Percentiles rank a stretch among this genome's conserved stretches.
Conservation (phyloP, 2,329 filamentous ascomycete genomes). For the Chrysoporthe austroafricana region DNA sequence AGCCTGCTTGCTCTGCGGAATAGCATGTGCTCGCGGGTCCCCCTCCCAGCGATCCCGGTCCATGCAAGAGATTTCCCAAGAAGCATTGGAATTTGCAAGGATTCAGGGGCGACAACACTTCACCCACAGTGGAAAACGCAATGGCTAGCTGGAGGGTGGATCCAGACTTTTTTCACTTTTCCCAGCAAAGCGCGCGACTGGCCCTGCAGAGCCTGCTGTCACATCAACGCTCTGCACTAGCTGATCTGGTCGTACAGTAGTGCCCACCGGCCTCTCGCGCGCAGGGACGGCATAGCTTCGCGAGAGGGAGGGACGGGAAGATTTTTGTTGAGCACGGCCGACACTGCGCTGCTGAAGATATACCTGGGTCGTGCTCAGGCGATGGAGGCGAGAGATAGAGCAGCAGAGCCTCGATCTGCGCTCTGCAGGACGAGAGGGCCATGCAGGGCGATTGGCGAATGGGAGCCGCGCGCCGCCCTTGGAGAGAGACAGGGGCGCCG, state of each 20-base stretch:
- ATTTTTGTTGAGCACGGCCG: neutral
- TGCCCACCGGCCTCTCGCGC: neutral
- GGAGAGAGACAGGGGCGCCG: neutral
- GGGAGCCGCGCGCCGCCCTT: neutral
- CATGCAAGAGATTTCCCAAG: slow-evolving; percentile 9
- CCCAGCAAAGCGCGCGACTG: slow-evolving; percentile 3
- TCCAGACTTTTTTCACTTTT: neutral
- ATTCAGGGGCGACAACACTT: slow-evolving; percentile 11
- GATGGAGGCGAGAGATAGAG: neutral
- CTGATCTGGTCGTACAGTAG: slow-evolving; percentile 8
- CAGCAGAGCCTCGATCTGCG: slow-evolving; percentile 15
- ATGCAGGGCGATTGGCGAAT: slow-evolving; percentile 12
- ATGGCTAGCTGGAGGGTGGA: slow-evolving; percentile 7
- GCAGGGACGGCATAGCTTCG: neutral
- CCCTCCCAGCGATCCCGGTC: neutral
- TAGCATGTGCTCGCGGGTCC: slow-evolving; percentile 1
- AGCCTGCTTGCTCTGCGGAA: neutral
- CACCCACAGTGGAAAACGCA: neutral
- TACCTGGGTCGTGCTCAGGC: neutral
- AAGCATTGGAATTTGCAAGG: neutral
- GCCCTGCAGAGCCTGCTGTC: slow-evolving; percentile 1
- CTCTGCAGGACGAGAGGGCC: neutral
- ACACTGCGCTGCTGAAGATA: neutral
- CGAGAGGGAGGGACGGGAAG: neutral
- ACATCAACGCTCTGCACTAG: neutral